These are phyloP conservation scores for Ophiocordyceps camponoti-rufipedis DNA, from an alignment of 2,329 filamentous ascomycete species.

Conservation along the genomic window DNA sequence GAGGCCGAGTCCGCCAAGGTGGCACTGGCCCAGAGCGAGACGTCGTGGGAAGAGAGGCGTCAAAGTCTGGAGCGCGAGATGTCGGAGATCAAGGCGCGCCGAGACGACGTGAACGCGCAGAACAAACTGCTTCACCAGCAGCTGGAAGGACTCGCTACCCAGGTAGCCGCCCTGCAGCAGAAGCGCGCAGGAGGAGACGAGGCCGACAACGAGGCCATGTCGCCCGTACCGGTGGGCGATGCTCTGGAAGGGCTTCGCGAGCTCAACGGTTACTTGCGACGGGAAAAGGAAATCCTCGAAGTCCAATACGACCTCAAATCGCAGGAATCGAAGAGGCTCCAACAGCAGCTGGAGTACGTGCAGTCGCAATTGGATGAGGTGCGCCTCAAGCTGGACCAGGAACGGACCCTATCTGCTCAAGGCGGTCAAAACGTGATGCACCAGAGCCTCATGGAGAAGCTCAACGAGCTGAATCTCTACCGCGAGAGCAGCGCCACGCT, in stretches of 20 bases:
- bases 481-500: constrained; percentile 87
- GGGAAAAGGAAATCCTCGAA: constrained; percentile 94
- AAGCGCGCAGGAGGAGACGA: constrained; percentile 37
- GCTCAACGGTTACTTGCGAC: constrained; percentile 75
- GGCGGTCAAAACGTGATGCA: constrained; percentile 58
- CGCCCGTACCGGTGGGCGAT: constrained; percentile 32
- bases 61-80: constrained; percentile 73
- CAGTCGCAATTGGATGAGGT: constrained; percentile 80
- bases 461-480: constrained; percentile 91
- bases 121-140: constrained; percentile 84
- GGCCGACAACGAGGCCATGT: constrained; percentile 33
- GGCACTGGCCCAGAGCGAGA: constrained; percentile 60
- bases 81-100: constrained; percentile 54
- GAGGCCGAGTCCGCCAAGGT: constrained; percentile 77
- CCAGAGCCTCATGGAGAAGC: constrained; percentile 80
- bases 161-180: constrained; percentile 66
- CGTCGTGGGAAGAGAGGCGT: constrained; percentile 72
- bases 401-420: constrained; percentile 60
- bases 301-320: constrained; percentile 85
- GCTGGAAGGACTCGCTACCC: constrained; percentile 62
- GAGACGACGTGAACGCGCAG: constrained; percentile 72
- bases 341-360: constrained; percentile 76
- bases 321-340: constrained; percentile 73
- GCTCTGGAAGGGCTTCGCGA: constrained; percentile 67
- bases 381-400: constrained; percentile 76